Evolutionary conservation across 805 yeast genomes (phyloP).

Genomic region (Metschnikowia gruessii): DNA sequence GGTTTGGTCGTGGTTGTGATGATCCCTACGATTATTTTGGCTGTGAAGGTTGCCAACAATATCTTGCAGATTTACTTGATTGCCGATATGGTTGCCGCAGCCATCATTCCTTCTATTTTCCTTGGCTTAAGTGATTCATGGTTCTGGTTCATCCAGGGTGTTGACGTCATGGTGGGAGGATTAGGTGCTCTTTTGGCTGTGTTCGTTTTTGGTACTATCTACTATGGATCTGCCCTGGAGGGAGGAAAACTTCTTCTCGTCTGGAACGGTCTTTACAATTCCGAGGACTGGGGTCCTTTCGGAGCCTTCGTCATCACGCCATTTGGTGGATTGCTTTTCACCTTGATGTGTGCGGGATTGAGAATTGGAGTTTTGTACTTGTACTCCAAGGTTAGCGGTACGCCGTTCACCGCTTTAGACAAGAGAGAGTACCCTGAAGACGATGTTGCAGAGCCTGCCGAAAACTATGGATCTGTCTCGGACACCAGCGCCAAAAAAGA

Average conservation of each 20-base stretch:
- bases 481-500: slow-evolving; percentile 15
- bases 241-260: slow-evolving; percentile 77
- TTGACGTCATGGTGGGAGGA: slow-evolving; percentile 82
- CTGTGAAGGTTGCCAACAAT: slow-evolving; percentile 75
- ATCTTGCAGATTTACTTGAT: slow-evolving; percentile 84
- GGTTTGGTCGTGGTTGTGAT: slow-evolving; percentile 68
- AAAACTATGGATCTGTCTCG: slow-evolving; percentile 21
- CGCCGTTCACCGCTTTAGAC: slow-evolving; percentile 46
- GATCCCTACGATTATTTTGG: slow-evolving; percentile 86
- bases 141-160: slow-evolving; percentile 69
- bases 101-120: slow-evolving; percentile 80
- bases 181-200: slow-evolving; percentile 77
- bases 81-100: slow-evolving; percentile 85
- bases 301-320: slow-evolving; percentile 95
- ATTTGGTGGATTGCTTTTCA: slow-evolving; percentile 65
- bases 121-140: slow-evolving; percentile 63
- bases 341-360: slow-evolving; percentile 47
- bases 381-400: slow-evolving; percentile 34
- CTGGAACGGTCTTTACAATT: slow-evolving; percentile 73
- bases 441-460: slow-evolving; percentile 13
- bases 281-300: slow-evolving; percentile 88
- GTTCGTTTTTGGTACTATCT: slow-evolving; percentile 79
- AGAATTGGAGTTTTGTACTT: slow-evolving; percentile 41
- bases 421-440: slow-evolving; percentile 24
- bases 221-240: slow-evolving; percentile 65